Evolutionary conservation across 805 yeast genomes (phyloP).

Genomic region (Nakazawaea ishiwadae): DNA sequence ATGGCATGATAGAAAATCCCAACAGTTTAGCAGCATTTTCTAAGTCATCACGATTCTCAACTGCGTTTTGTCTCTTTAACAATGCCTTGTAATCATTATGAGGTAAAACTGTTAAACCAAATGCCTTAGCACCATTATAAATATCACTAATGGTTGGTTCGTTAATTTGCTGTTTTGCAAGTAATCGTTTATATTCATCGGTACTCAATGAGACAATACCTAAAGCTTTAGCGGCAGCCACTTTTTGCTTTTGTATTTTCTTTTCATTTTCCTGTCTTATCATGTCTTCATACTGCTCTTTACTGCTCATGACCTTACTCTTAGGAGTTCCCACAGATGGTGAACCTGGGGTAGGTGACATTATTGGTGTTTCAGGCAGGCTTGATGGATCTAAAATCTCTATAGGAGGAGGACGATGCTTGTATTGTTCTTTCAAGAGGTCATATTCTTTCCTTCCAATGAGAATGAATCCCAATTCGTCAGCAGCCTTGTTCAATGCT

Average conservation of each 20-base stretch:
- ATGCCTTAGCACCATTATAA: slow-evolving; percentile 29
- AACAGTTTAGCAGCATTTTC: slow-evolving; percentile 7
- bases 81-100: slow-evolving; percentile 36
- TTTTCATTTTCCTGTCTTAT: slow-evolving; percentile 7
- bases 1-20: slow-evolving; percentile 11
- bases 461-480: slow-evolving; percentile 23
- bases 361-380: slow-evolving; percentile 5
- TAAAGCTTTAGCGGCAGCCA: slow-evolving; percentile 14
- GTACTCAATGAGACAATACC: slow-evolving; percentile 13
- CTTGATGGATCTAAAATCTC: background rate
- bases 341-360: slow-evolving; percentile 11
- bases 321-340: background rate
- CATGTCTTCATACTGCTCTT: slow-evolving; percentile 28
- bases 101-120: slow-evolving; percentile 39
- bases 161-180: slow-evolving; percentile 7
- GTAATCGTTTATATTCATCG: slow-evolving; percentile 13
- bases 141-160: slow-evolving; percentile 13
- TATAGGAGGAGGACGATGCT: background rate
- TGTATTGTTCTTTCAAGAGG: slow-evolving; percentile 3
- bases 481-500: slow-evolving; percentile 28
- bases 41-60: slow-evolving; percentile 7
- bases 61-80: slow-evolving; percentile 19
- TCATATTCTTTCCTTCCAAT: slow-evolving; percentile 24
- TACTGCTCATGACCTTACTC: slow-evolving; percentile 26
- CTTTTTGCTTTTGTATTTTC: slow-evolving; percentile 10